These are phyloP conservation scores for Tarenaya hassleriana DNA, from an alignment of 345 rosid species.

Conservation along the genomic window DNA sequence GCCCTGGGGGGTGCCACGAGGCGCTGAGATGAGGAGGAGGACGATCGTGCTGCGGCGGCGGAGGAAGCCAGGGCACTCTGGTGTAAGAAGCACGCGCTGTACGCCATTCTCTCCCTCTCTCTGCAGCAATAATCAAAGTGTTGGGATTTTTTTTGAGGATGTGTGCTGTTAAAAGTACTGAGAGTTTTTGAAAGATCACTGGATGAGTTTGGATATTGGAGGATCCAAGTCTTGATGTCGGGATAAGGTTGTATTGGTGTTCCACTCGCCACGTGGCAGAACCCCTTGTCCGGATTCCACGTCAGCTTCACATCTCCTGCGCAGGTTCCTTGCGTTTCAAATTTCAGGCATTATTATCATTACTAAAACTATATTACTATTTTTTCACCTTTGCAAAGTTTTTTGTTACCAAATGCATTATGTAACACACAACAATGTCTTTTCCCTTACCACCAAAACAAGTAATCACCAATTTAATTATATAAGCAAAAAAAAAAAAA, in stretches of 20 bases:
- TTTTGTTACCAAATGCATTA: too few relatives aligned
- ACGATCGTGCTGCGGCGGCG: conserved; percentile 31
- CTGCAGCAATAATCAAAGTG: too few relatives aligned
- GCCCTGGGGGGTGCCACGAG: conserved; percentile 41
- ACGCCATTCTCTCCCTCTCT: conserved; percentile 47
- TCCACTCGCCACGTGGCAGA: conserved; percentile 42
- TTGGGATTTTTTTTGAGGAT: not conserved
- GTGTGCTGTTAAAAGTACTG: conserved; percentile 13
- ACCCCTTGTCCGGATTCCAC: conserved; percentile 18
- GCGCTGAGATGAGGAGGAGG: conserved; percentile 44
- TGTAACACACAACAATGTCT: too few relatives aligned
- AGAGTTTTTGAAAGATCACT: conserved; percentile 39
- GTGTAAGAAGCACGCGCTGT: conserved; percentile 83
- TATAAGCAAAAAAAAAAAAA: too few relatives aligned
- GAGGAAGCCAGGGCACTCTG: conserved; percentile 57
- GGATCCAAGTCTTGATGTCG: conserved; percentile 41
- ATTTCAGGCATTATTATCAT: too few relatives aligned
- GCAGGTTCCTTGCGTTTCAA: too few relatives aligned
- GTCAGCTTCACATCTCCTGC: conserved; percentile 17
- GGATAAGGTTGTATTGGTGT: conserved; percentile 60
- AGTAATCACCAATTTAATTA: too few relatives aligned
- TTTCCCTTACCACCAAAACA: too few relatives aligned
- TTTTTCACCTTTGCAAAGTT: too few relatives aligned
- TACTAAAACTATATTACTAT: too few relatives aligned
- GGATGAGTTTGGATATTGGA: conserved; percentile 46